Evolutionary conservation across 352 stramenopile species (phyloP).

Genomic region (Globisporangium acanthophoron): DNA sequence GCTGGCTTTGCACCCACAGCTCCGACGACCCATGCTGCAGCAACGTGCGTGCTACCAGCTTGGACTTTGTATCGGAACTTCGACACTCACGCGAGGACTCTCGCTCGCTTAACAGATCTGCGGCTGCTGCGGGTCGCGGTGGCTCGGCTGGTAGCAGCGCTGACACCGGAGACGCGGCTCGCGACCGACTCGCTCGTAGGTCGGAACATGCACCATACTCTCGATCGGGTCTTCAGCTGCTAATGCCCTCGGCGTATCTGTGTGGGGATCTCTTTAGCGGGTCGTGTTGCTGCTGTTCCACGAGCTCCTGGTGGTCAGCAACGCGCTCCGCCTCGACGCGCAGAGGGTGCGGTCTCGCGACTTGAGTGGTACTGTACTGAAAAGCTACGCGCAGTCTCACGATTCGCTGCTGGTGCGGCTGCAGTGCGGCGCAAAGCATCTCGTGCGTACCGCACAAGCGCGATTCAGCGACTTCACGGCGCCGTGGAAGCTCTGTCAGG

Average conservation of each 20-base stretch:
- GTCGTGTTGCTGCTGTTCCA: conserved; percentile 15
- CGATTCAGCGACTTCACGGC: conserved; percentile 49
- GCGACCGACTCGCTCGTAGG: background rate
- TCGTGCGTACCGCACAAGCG: conserved; percentile 15
- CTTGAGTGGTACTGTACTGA: background rate
- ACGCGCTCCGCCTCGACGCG: conserved; percentile 20
- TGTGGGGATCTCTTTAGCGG: background rate
- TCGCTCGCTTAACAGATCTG: background rate
- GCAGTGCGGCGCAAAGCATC: conserved; percentile 4
- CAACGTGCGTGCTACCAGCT: background rate
- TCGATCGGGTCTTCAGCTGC: too few relatives aligned
- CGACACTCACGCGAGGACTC: too few relatives aligned
- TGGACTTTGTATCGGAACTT: too few relatives aligned
- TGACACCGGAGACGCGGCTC: background rate
- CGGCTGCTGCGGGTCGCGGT: background rate
- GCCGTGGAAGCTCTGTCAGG: conserved; percentile 33
- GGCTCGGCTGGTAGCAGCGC: background rate
- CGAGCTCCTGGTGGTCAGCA: conserved; percentile 19
- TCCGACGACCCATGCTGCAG: background rate
- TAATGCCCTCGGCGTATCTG: background rate
- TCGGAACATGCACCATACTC: too few relatives aligned
- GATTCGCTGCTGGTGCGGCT: background rate
- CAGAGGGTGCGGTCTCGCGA: conserved; percentile 12
- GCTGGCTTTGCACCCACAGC: background rate
- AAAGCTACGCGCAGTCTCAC: background rate